Evolutionary conservation across 2,329 filamentous ascomycete species (phyloP), one percentile per base, ranked within the genome.

Genomic region (Sporothrix euskadiensis): DNA sequence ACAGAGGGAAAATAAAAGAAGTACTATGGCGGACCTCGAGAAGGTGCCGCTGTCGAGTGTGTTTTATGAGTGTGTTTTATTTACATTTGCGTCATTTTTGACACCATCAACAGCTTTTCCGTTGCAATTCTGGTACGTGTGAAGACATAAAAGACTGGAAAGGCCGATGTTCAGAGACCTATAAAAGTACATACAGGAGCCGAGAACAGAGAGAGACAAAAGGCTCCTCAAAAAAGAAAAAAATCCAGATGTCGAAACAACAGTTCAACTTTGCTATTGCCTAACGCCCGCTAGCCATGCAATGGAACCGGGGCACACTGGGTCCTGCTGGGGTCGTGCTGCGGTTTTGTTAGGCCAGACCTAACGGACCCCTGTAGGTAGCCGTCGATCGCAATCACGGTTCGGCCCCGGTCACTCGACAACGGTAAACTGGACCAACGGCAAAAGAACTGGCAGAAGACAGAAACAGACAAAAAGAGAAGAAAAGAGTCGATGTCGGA

Each of bases 311-410:
- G 56, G 56, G 56, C 19, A 54, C 41, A 10, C n/a, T 54, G 52
- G 52, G 52, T n/a, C n/a, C 4, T 49, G 10, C 47, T 49, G 19
- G 47, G 47, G 5, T 49, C 47, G 16, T n/a, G 47, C 47, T 52
- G n/a, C 16, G 52, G 7, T 22, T n/a, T 10, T n/a, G 52, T 9
- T 22, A 22, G 52, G 52, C 41, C 41, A 12, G 41, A 14, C 6
- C 41, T 44, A 3, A 44, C 12, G 6, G 19, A 54, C 7, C 49
- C 49, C 49, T 54, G 49, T 54, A 44, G 3, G 59, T 41, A 8
- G 59, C 7, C 26, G 65, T 35, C 22, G 65, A 68, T 68, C 65
- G 41, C 30, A 68, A 68, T 68, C 26, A 68, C 65, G 65, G 65
- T 12, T 68, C 65, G 65, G 65, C 65, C 65, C 65, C 65, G 65